Percentiles rank a stretch among this genome's conserved stretches.
These are phyloP conservation scores for Sanghuangporus weigelae DNA, from an alignment of 1,284 basidiomycete genomes.

Conservation along the genomic window DNA sequence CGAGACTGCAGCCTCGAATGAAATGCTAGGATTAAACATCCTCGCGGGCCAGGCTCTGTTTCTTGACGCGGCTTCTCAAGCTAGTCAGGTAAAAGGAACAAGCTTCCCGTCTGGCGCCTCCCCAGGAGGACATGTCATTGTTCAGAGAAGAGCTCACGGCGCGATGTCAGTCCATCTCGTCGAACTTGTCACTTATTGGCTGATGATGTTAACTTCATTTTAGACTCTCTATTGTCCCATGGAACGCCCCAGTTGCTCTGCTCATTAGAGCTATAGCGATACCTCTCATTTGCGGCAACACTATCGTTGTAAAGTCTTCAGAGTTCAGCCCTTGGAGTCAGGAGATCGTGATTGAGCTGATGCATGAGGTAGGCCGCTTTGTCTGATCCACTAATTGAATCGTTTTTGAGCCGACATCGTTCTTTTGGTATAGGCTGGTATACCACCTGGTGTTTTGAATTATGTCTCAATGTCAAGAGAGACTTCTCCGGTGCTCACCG, in stretches of 20 bases:
- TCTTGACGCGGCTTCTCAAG: conserved; percentile 21
- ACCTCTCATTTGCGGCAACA: conserved; percentile 60
- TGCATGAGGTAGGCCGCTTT: conserved; percentile 33
- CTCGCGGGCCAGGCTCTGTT: conserved; percentile 6
- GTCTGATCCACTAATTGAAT: not conserved
- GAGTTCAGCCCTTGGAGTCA: conserved; percentile 51
- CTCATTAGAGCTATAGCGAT: conserved; percentile 44
- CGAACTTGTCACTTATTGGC: not conserved
- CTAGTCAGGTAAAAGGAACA: conserved; percentile 27
- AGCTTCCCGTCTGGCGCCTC: conserved; percentile 25
- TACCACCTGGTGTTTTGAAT: conserved; percentile 58
- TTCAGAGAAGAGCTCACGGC: conserved; percentile 28
- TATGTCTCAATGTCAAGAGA: conserved; percentile 48
- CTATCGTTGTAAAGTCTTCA: conserved; percentile 56
- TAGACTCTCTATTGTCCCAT: conserved; percentile 26
- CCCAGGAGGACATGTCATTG: conserved; percentile 29
- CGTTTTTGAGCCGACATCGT: not conserved
- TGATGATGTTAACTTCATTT: not conserved
- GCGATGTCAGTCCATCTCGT: conserved; percentile 28
- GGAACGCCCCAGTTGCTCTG: conserved; percentile 45
- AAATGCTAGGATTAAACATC: conserved; percentile 24
- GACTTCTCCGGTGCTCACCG: conserved; percentile 39
- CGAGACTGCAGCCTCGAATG: conserved; percentile 35
- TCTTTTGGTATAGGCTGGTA: conserved; percentile 37
- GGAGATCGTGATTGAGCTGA: conserved; percentile 42